Conservation (phyloP, 208 protist species). For the Leishmania gerbilli region DNA sequence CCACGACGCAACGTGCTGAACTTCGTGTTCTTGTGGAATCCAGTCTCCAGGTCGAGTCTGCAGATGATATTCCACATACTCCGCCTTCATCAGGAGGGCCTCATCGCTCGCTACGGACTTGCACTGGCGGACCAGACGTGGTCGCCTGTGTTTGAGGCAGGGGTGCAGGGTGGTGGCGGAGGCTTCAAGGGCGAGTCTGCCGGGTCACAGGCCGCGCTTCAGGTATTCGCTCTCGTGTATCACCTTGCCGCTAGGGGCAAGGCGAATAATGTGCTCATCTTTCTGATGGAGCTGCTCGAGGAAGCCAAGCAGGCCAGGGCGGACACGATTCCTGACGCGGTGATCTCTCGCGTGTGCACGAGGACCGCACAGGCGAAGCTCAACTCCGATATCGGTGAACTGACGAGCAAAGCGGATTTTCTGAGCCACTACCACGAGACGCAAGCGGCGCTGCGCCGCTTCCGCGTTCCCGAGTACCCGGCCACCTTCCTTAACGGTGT, state of each 20-base stretch:
- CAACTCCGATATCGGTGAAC: slow-evolving; percentile 20
- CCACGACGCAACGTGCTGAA: slow-evolving; percentile 29
- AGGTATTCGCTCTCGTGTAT: slow-evolving; percentile 18
- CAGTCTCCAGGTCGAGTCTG: slow-evolving; percentile 13
- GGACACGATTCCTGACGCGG: background rate
- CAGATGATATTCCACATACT: slow-evolving; percentile 10
- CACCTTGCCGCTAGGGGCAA: slow-evolving; percentile 11
- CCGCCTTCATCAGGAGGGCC: slow-evolving; percentile 1
- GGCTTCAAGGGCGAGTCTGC: background rate
- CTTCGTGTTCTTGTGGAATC: slow-evolving; percentile 28
- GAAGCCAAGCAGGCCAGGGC: background rate
- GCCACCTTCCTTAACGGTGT: slow-evolving; percentile 60
- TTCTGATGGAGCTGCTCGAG: slow-evolving; percentile 24
- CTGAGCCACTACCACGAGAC: slow-evolving; percentile 36
- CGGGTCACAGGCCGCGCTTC: slow-evolving; percentile 20
- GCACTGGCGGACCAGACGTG: slow-evolving; percentile 23
- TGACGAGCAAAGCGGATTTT: slow-evolving; percentile 30
- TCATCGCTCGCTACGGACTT: slow-evolving; percentile 28
- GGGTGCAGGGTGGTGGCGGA: background rate
- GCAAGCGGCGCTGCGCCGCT: slow-evolving; percentile 34
- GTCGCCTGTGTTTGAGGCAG: slow-evolving; percentile 16
- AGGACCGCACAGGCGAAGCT: background rate
- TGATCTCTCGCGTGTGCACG: slow-evolving; percentile 15
- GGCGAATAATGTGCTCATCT: slow-evolving; percentile 3
- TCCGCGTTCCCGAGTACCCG: slow-evolving; percentile 22